Evolutionary conservation across 495 filamentous ascomycete genomes (phyloP), one percentile per base, ranked within the genome.

Genomic region (Alectoria sarmentosa): DNA sequence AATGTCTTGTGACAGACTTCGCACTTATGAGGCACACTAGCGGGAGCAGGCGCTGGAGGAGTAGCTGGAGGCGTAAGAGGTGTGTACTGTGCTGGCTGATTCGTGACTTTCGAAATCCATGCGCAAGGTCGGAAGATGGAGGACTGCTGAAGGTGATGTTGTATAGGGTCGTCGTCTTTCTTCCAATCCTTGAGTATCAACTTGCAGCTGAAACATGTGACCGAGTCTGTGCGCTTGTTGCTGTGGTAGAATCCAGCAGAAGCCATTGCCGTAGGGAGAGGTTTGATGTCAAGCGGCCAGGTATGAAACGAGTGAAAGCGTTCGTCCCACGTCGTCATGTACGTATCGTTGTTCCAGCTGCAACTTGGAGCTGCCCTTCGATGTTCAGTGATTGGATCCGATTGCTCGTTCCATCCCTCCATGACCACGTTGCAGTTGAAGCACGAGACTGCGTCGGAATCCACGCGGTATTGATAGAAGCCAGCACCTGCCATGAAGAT

Each of bases 401-500:
- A 46, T 8, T 62, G n/a, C 13, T 38, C 19, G 13, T 67, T 30
- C 67, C 61, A 69, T 10, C 54, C 46, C 5, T 52, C 59, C n/a
- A 69, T 57, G 11, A 14, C 41, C 15, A 69, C 48, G 38, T 59
- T 41, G 32, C 67, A 69, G 36, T 64, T 66, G 67, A 66, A 69
- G 60, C 64, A 69, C 10, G 60, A 46, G 4, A 66, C 61, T 10
- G 66, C 64, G 57, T 69, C 67, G 13, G 44, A 56, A 23, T 49
- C 57, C 48, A 32, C 44, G 34, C 55, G 21, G 23, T 5, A 19
- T 34, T 69, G 64, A n/a, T 39, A 64, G 55, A 69, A 69, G 26
- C 67, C 67, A 49, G 64, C 67, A 17, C 64, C 67, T 13, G 67
- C 67, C 64, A 69, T 69, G 55, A 60, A 23, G 13, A 63, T 44